These are phyloP conservation scores for Boletus semigastroideus DNA, from an alignment of 1,284 basidiomycete genomes.

Conservation along the genomic window DNA sequence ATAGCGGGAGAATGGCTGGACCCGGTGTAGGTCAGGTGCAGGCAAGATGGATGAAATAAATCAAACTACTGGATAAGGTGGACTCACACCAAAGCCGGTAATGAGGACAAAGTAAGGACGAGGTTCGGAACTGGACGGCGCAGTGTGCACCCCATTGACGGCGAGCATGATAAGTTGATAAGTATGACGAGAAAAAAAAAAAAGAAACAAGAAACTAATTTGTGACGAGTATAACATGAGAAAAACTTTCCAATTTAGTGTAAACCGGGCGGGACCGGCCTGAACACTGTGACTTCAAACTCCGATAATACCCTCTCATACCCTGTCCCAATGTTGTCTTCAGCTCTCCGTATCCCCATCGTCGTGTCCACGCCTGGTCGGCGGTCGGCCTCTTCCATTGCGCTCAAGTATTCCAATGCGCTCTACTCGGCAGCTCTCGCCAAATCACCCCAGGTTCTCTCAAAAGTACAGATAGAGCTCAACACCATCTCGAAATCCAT, in stretches of 20 bases:
- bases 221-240: conserved; percentile 3
- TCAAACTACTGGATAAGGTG: conserved; percentile 25
- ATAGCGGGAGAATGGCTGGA: conserved; percentile 56
- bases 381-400: conserved; percentile 71
- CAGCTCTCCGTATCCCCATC: conserved; percentile 42
- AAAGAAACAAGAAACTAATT: not conserved
- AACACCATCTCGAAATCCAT: conserved; percentile 66
- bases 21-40: conserved; percentile 17
- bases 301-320: not conserved
- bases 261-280: conserved; percentile 15
- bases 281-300: not conserved
- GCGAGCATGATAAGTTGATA: conserved; percentile 21
- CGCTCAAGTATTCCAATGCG: conserved; percentile 93
- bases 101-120: conserved; percentile 48
- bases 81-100: conserved; percentile 61
- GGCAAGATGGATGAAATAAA: conserved; percentile 10
- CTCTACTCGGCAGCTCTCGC: conserved; percentile 89
- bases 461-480: conserved; percentile 84
- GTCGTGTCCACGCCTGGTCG: conserved; percentile 46
- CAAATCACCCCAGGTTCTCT: conserved; percentile 78
- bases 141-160: conserved; percentile 17
- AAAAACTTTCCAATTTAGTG: conserved; percentile 8
- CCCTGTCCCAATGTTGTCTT: conserved; percentile 33
- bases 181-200: not conserved
- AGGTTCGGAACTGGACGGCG: conserved; percentile 1